Conservation (phyloP, 208 protist genomes). For the Histomonas meleagridis region DNA sequence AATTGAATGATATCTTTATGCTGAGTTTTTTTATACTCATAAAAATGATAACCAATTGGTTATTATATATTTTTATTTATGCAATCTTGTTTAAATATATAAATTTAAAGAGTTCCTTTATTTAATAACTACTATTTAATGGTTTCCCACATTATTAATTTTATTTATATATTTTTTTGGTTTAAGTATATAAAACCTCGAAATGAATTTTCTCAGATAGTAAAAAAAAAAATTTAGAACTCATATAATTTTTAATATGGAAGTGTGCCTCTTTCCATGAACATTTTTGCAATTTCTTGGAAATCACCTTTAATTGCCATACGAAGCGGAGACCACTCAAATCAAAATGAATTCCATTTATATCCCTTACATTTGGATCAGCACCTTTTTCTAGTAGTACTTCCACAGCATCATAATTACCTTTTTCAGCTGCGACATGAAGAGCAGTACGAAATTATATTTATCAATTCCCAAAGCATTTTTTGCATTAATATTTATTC, state of each 20-base stretch:
- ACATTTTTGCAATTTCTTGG: background rate
- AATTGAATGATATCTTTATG: too few species aligned
- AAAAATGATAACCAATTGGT: too few species aligned
- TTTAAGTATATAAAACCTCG: too few species aligned
- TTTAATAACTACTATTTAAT: too few species aligned
- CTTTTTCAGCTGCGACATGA: background rate
- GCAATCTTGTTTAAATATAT: too few species aligned
- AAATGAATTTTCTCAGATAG: too few species aligned
- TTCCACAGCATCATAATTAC: background rate
- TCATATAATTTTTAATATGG: background rate
- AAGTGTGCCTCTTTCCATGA: background rate
- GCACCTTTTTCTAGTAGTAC: background rate
- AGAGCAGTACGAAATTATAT: background rate
- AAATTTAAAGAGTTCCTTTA: too few species aligned
- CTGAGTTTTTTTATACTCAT: too few species aligned
- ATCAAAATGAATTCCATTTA: background rate
- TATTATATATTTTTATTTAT: too few species aligned
- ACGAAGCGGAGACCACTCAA: background rate
- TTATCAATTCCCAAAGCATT: background rate
- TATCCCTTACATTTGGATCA: slow-evolving; percentile 24
- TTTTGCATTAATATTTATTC: background rate
- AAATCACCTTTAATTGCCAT: background rate
- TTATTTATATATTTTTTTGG: too few species aligned
- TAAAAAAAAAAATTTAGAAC: background rate
- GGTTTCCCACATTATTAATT: too few species aligned